A percentile compares a stretch with the other conserved stretches of the same genome.
Conservation (phyloP, 805 yeast genomes). For the Metschnikowia sp. region DNA sequence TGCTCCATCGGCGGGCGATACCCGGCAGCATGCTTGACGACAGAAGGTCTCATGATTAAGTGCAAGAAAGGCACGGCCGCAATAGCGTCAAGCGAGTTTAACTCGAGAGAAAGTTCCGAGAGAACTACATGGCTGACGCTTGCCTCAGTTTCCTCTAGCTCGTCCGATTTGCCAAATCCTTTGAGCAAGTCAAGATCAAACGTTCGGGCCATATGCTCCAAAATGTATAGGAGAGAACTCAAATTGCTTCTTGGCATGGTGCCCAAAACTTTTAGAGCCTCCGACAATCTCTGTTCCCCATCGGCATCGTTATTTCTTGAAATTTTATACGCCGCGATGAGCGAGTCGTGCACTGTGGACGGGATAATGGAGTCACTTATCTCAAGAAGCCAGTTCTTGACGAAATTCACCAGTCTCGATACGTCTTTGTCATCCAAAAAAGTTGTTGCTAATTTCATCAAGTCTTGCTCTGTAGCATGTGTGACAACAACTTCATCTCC, state of each 20-base stretch:
- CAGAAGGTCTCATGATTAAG: constrained; percentile 39
- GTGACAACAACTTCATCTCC: not conserved
- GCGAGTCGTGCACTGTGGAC: constrained; percentile 35
- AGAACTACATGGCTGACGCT: not conserved
- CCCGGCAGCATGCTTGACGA: constrained; percentile 32
- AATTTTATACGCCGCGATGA: constrained; percentile 20
- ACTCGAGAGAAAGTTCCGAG: constrained; percentile 8
- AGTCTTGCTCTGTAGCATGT: constrained; percentile 18
- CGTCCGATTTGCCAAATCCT: constrained; percentile 28
- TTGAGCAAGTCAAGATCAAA: constrained; percentile 22
- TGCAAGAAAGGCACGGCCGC: constrained; percentile 41
- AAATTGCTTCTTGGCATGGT: constrained; percentile 40
- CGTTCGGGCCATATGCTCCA: constrained; percentile 32
- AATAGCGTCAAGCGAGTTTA: constrained; percentile 35
- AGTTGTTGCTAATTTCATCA: constrained; percentile 13
- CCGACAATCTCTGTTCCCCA: constrained; percentile 4
- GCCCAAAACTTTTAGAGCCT: constrained; percentile 25
- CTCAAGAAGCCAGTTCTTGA: constrained; percentile 41
- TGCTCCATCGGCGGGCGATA: constrained; percentile 36
- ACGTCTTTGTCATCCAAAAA: constrained; percentile 7
- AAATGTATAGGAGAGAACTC: constrained; percentile 31
- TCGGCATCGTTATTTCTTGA: constrained; percentile 10
- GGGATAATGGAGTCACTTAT: constrained; percentile 41
- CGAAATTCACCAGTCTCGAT: constrained; percentile 25
- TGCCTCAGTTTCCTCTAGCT: constrained; percentile 11